Percentiles rank a stretch among this genome's conserved stretches.
phyloP scores from a whole-genome alignment of 2,329 filamentous ascomycete species.

The Zymoseptoria passerinii region DNA sequence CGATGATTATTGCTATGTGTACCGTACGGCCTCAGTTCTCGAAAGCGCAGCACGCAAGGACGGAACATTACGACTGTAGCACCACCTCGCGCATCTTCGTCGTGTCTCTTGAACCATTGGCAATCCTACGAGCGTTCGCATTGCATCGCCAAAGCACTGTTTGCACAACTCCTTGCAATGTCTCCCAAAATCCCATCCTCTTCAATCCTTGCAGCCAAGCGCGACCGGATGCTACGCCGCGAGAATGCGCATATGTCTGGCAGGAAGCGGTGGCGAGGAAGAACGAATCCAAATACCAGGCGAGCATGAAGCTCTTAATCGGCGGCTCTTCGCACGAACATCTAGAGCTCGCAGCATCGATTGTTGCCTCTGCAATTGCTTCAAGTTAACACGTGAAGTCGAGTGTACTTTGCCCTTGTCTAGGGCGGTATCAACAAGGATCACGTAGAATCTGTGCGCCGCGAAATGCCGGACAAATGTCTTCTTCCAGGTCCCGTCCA shows the following conservation, averaged over 20 bases:
- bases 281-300: neutral
- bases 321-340: neutral
- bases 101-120: too few species aligned
- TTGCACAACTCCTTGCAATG: neutral
- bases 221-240: too few species aligned
- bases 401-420: neutral
- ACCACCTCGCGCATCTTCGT: too few species aligned
- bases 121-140: too few species aligned
- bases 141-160: neutral
- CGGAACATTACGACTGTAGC: too few species aligned
- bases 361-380: neutral
- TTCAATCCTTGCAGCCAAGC: neutral
- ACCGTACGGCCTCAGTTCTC: too few species aligned
- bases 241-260: neutral
- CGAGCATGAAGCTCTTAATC: neutral
- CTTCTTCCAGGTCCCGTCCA: neutral
- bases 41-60: too few species aligned
- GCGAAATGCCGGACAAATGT: neutral
- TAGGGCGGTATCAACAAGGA: neutral
- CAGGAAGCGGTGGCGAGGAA: neutral
- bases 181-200: neutral
- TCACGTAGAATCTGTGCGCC: neutral
- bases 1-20: too few species aligned
- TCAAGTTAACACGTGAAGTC: neutral
- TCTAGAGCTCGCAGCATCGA: neutral